phyloP scores from a whole-genome alignment of 306 rosid species.

The Myrica gale region DNA sequence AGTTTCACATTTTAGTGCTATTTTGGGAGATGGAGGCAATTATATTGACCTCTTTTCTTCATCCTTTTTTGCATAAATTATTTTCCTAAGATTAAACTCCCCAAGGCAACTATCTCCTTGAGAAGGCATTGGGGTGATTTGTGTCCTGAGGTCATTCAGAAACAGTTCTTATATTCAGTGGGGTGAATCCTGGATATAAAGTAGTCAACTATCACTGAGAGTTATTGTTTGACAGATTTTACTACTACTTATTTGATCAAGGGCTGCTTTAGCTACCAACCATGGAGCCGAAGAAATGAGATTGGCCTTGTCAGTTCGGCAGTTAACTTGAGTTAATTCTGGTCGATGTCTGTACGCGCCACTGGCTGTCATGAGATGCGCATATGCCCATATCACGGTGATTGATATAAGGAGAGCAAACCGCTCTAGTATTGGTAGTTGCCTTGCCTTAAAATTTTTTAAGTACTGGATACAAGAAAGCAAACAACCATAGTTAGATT shows the following conservation, averaged over 20 bases:
- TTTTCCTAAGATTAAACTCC: too few relatives aligned
- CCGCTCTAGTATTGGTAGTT: conserved; percentile 72
- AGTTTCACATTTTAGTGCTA: not conserved
- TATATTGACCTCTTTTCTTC: not conserved
- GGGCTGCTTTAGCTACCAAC: conserved; percentile 44
- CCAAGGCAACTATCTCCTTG: too few relatives aligned
- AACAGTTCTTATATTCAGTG: not conserved
- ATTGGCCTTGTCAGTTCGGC: conserved; percentile 84
- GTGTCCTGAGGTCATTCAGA: not conserved
- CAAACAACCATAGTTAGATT: conserved; percentile 16
- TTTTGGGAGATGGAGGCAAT: not conserved
- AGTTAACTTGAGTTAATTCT: conserved; percentile 65
- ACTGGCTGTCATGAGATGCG: conserved; percentile 94
- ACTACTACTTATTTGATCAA: conserved; percentile 8
- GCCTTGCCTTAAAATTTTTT: conserved; percentile 71
- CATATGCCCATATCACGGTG: conserved; percentile 95
- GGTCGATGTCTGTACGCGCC: conserved; percentile 93
- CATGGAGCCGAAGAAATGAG: conserved; percentile 98
- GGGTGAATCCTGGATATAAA: not conserved
- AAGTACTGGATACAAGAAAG: conserved; percentile 58
- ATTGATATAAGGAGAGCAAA: conserved; percentile 85
- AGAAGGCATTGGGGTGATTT: not conserved
- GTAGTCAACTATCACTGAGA: not conserved
- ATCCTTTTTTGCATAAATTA: not conserved
- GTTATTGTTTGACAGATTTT: not conserved